phyloP scores from a whole-genome alignment of 2,329 filamentous ascomycete species.

The Lojkania enalia region DNA sequence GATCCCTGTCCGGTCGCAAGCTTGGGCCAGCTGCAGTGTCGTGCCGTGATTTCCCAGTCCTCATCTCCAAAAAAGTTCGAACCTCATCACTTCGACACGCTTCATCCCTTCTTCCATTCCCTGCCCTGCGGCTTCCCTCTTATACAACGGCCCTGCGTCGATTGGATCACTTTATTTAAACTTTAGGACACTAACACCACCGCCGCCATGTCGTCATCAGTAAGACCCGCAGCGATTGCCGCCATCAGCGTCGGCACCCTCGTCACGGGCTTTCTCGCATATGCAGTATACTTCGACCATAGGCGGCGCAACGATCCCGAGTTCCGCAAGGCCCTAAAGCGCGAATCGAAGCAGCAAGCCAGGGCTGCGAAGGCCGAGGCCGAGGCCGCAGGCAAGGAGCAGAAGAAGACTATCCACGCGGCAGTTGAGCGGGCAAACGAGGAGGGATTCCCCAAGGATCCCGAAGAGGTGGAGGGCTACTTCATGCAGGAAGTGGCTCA shows the following conservation, averaged over 20 bases:
- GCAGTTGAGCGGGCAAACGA: conserved; percentile 81
- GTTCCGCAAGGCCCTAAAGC: conserved; percentile 67
- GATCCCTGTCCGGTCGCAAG: conserved; percentile 19
- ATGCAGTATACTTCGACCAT: conserved; percentile 70
- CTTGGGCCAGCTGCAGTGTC: conserved; percentile 30
- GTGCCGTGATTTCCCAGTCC: conserved; percentile 23
- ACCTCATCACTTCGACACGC: conserved; percentile 10
- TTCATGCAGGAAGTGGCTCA: conserved; percentile 94
- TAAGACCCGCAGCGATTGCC: conserved; percentile 62
- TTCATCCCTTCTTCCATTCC: conserved; percentile 5
- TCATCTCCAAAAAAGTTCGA: conserved; percentile 30
- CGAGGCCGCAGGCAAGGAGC: conserved; percentile 65
- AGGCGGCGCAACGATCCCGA: conserved; percentile 64
- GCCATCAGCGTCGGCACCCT: conserved; percentile 62
- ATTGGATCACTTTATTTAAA: background rate
- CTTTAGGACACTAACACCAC: conserved; percentile 1
- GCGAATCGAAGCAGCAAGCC: conserved; percentile 73
- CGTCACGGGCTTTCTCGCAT: conserved; percentile 63
- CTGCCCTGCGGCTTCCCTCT: conserved; percentile 8
- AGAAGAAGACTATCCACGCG: conserved; percentile 73
- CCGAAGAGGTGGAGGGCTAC: conserved; percentile 92
- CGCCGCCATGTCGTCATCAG: conserved; percentile 42
- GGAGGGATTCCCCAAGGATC: conserved; percentile 86
- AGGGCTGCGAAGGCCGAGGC: conserved; percentile 74
- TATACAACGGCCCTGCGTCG: background rate